These are phyloP conservation scores for Sphaerobolus stellatus DNA, from an alignment of 1,284 basidiomycete species.

Conservation along the genomic window DNA sequence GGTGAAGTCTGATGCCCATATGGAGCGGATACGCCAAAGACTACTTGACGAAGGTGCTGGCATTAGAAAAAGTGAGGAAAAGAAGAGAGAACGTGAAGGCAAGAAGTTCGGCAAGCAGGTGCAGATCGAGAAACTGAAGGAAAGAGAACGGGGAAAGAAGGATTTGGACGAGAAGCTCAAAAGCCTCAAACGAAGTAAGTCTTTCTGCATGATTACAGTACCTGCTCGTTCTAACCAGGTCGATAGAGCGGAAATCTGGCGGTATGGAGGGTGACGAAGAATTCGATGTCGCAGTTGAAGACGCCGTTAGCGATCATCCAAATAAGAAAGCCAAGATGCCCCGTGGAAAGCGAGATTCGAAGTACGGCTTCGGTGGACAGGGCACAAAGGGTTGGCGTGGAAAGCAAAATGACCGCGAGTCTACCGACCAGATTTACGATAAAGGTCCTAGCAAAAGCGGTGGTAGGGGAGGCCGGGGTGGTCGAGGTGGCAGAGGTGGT, in stretches of 20 bases:
- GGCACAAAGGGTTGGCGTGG: slow-evolving; percentile 51
- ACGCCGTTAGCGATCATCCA: slow-evolving; percentile 76
- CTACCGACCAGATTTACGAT: slow-evolving; percentile 69
- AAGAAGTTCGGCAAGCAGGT: slow-evolving; percentile 99
- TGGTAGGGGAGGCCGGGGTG: slow-evolving; percentile 35
- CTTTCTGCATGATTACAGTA: slow-evolving; percentile 3
- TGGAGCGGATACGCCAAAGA: slow-evolving; percentile 93
- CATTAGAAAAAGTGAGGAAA: slow-evolving; percentile 92
- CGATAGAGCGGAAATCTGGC: slow-evolving; percentile 72
- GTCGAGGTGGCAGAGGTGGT: slow-evolving; percentile 31
- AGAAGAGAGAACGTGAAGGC: slow-evolving; percentile 88
- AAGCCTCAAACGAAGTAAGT: slow-evolving; percentile 84
- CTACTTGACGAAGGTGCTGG: slow-evolving; percentile 86
- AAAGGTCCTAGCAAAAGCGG: slow-evolving; percentile 37
- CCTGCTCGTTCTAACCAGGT: slow-evolving; percentile 4
- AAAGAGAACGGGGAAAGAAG: slow-evolving; percentile 72
- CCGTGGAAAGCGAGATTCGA: slow-evolving; percentile 70
- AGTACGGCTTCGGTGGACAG: slow-evolving; percentile 74
- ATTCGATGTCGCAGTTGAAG: slow-evolving; percentile 84
- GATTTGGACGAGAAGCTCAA: slow-evolving; percentile 83
- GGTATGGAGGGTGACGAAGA: slow-evolving; percentile 78
- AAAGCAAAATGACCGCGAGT: slow-evolving; percentile 80
- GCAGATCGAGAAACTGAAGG: slow-evolving; percentile 81
- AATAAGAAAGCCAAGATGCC: slow-evolving; percentile 53
- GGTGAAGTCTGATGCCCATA: slow-evolving; percentile 97